phyloP scores from a whole-genome alignment of 139 green algal species.

The Micractinium sp. region DNA sequence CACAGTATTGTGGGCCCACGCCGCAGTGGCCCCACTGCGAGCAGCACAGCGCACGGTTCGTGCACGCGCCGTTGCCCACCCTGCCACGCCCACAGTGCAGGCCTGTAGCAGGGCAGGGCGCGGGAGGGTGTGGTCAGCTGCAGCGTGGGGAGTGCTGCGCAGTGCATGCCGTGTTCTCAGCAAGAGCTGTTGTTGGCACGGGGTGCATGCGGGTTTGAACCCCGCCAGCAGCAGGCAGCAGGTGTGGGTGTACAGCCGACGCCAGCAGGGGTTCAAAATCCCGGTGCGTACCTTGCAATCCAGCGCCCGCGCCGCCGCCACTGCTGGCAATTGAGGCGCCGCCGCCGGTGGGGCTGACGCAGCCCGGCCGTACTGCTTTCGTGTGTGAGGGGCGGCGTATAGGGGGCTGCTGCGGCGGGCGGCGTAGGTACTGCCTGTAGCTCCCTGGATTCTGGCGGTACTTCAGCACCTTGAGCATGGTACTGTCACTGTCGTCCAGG shows the following conservation, averaged over 20 bases:
- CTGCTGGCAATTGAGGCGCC: not conserved
- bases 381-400: not conserved
- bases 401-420: no score
- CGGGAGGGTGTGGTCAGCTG: no score
- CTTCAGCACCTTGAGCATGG: conserved; percentile 1
- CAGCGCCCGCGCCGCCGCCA: not conserved
- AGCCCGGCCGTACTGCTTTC: no score
- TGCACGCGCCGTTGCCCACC: not conserved
- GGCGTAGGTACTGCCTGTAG: not conserved
- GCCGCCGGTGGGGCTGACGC: not conserved
- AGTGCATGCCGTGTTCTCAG: no score
- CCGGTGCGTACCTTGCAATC: no score
- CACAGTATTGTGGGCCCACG: not conserved
- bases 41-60: not conserved
- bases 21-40: conserved; percentile 27
- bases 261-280: no score
- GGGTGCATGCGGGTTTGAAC: no score
- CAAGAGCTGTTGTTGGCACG: no score
- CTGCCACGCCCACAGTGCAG: not conserved
- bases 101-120: not conserved
- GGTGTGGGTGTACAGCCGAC: no score
- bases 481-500: not conserved
- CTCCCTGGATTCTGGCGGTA: not conserved
- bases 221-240: no score
- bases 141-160: no score